Evolutionary conservation across 768 basidiomycete species (phyloP), one percentile per base, ranked within the genome.

Genomic region (Macrolepiota fuliginosa): DNA sequence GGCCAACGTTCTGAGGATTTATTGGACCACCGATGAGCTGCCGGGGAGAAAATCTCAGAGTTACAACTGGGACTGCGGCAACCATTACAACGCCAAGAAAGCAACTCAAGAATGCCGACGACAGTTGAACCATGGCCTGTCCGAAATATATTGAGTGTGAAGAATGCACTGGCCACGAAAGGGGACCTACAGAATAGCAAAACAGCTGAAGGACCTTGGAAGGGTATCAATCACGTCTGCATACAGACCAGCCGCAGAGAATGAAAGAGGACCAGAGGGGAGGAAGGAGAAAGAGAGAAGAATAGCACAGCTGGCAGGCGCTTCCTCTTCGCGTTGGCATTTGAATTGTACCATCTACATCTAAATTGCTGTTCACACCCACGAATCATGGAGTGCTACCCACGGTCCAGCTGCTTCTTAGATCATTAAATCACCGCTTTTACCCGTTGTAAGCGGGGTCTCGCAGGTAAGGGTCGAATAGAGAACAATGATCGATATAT

Each of bases 181-280:
- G 13, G 11, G 2, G 22, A 47, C 32, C 15, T 19, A 22, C n/a
- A 17, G 19, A 22, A 35, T 9, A 40, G 22, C 13, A 22, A 22
- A 53, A 6, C 59, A 46, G 50, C 2, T 17, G 57, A n/a, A 52
- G 25, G 36, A 45, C 12, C 24, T 19, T 36, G 12, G 46, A 12
- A 27, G 12, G 6, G 29, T 32, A 32, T 7, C 29, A 35, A 46
- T 54, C 35, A 54, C 45, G 52, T 39, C 29, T 42, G 19, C 59
- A 46, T 61, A 47, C 57, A 46, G 51, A 61, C 59, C 35, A 22
- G 59, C 59, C 32, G 59, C 35, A 46, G 39, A 47, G 19, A 58
- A 22, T 24, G 57, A 58, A 50, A 22, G 36, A 12, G 29, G 19
- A 46, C 42, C 5, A 9, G 29, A 7, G 35, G 15, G 19, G 17